Conservation (phyloP, 129 eudicot species). For the Glebionis coronaria region DNA sequence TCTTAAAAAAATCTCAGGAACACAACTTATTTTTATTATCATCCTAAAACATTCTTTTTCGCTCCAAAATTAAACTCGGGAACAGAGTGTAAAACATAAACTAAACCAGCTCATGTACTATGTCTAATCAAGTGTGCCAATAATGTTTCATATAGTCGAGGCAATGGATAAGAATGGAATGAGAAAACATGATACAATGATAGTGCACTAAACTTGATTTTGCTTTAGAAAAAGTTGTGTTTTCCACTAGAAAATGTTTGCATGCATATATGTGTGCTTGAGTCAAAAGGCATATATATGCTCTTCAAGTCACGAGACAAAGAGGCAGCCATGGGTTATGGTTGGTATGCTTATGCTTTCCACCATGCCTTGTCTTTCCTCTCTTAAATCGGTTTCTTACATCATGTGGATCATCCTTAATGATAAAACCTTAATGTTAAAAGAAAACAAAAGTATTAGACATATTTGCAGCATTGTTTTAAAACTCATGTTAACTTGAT, state of each 20-base stretch:
- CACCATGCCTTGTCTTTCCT: not conserved
- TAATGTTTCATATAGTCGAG: too few relatives aligned
- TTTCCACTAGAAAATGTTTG: slow-evolving; percentile 28
- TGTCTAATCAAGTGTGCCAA: too few relatives aligned
- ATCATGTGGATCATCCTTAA: not conserved
- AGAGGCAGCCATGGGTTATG: slow-evolving; percentile 16
- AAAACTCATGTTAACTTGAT: too few relatives aligned
- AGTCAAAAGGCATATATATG: slow-evolving; percentile 7
- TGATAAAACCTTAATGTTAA: not conserved
- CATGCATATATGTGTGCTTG: slow-evolving; percentile 8
- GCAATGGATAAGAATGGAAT: not conserved
- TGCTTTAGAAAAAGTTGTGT: slow-evolving; percentile 28
- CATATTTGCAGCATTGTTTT: not conserved
- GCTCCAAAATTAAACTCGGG: too few relatives aligned
- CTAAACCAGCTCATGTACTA: too few relatives aligned
- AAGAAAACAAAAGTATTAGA: not conserved
- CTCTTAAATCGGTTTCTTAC: not conserved
- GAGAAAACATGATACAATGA: not conserved
- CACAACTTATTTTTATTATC: too few relatives aligned
- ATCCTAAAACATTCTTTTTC: too few relatives aligned
- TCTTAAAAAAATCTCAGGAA: too few relatives aligned
- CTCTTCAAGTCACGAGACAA: slow-evolving; percentile 22
- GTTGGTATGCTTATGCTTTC: slow-evolving; percentile 5
- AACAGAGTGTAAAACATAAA: too few relatives aligned
- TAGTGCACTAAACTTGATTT: slow-evolving; percentile 22